Evolutionary conservation across 106 monocot species (phyloP).

Genomic region (Chionographis japonica): DNA sequence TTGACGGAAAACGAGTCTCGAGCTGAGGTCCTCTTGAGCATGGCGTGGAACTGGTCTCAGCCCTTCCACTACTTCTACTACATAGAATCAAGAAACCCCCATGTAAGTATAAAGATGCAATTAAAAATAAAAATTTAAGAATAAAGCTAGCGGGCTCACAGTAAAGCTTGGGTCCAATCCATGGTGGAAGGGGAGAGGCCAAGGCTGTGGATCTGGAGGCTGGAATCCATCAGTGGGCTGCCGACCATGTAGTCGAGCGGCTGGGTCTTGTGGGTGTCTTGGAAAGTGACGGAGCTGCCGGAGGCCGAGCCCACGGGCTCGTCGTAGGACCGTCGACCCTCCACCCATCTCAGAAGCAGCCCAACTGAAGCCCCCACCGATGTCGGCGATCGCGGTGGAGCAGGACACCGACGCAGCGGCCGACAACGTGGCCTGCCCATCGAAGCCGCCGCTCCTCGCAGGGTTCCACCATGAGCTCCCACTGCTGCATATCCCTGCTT

Average conservation of each 20-base stretch:
- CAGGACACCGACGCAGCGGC: not conserved
- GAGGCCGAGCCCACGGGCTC: conserved; percentile 7
- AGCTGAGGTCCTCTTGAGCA: conserved; percentile 38
- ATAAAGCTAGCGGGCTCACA: conserved; percentile 12
- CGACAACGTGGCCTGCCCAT: not conserved
- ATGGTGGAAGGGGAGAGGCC: conserved; percentile 14
- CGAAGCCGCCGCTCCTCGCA: not conserved
- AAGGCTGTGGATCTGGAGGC: conserved; percentile 7
- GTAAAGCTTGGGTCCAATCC: conserved; percentile 32
- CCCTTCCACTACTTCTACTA: conserved; percentile 27
- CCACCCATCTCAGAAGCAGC: not conserved
- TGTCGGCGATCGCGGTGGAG: not conserved
- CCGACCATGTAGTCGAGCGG: not conserved
- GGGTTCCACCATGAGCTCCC: conserved; percentile 7
- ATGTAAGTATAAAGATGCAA: not conserved
- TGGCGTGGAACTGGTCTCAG: conserved; percentile 33
- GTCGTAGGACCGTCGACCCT: not conserved
- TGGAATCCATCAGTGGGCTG: conserved; percentile 2
- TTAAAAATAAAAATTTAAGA: not conserved
- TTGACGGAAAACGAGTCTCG: conserved; percentile 17
- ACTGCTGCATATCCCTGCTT: not conserved
- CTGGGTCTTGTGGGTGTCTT: not conserved
- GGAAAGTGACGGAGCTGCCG: conserved; percentile 4
- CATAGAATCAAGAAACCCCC: conserved; percentile 5
- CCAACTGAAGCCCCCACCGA: conserved; percentile 1